phyloP scores from a whole-genome alignment of 257 asterid genomes.

The Anisodus acutangulus region DNA sequence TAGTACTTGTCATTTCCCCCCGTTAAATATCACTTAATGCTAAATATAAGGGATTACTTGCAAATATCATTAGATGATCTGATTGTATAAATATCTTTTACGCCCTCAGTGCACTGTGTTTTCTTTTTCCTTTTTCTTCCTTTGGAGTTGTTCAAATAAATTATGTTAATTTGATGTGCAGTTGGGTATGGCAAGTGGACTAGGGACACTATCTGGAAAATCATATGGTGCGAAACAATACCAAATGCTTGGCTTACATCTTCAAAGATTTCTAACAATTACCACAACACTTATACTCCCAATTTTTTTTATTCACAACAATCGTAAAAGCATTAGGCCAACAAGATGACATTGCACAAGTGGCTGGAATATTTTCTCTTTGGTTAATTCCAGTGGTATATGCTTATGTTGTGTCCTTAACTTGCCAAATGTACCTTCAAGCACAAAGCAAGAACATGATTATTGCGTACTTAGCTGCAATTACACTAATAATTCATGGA shows the following conservation, averaged over 20 bases:
- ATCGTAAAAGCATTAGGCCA: slow-evolving; percentile 69
- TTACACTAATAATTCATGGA: slow-evolving; percentile 53
- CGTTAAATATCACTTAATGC: too few relatives aligned
- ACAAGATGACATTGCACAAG: slow-evolving; percentile 51
- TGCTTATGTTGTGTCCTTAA: slow-evolving; percentile 53
- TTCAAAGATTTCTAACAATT: slow-evolving; percentile 57
- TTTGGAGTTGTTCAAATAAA: neutral
- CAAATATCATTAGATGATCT: too few relatives aligned
- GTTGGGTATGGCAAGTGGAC: slow-evolving; percentile 80
- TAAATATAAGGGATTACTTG: too few relatives aligned
- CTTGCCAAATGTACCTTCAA: slow-evolving; percentile 79
- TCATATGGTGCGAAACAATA: slow-evolving; percentile 75
- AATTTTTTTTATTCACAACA: slow-evolving; percentile 51
- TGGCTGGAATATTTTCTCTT: slow-evolving; percentile 50
- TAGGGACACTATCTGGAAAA: slow-evolving; percentile 78
- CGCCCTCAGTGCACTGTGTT: too few relatives aligned
- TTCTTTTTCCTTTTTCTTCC: too few relatives aligned
- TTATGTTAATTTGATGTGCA: slow-evolving; percentile 33
- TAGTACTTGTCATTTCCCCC: too few relatives aligned
- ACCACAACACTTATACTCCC: slow-evolving; percentile 54
- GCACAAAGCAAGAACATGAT: slow-evolving; percentile 81
- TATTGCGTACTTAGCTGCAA: slow-evolving; percentile 62
- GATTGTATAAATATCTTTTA: too few relatives aligned
- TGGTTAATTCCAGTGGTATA: slow-evolving; percentile 68
- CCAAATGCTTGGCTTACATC: slow-evolving; percentile 79